phyloP scores from a whole-genome alignment of 345 rosid species.

The Ceriops tagal region DNA sequence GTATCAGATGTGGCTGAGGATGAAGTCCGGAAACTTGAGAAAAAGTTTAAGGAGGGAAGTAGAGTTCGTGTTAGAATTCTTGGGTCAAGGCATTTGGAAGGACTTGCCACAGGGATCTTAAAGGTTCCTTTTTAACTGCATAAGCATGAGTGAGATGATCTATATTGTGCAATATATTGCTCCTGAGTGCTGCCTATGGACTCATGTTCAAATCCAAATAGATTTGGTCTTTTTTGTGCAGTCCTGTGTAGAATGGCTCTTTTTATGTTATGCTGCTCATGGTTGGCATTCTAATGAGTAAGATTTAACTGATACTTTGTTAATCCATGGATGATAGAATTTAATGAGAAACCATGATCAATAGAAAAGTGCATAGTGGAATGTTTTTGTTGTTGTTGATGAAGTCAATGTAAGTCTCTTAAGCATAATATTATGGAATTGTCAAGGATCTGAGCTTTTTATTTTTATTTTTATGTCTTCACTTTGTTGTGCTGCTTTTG shows the following conservation, averaged over 20 bases:
- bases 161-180: not conserved
- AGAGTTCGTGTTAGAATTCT: constrained; percentile 80
- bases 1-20: constrained; percentile 81
- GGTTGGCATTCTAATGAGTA: no score
- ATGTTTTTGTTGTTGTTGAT: no score
- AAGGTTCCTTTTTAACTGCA: constrained; percentile 50
- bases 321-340: no score
- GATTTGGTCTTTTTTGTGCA: not conserved
- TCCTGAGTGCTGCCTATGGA: not conserved
- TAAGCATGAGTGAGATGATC: not conserved
- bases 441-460: not conserved
- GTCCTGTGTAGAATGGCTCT: not conserved
- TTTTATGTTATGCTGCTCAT: not conserved
- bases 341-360: no score
- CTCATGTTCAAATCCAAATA: not conserved
- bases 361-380: no score
- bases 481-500: constrained; percentile 19
- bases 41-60: constrained; percentile 74
- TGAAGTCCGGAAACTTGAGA: constrained; percentile 69
- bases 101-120: constrained; percentile 79
- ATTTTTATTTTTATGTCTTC: constrained; percentile 7
- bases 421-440: no score
- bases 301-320: no score
- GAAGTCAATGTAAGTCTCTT: no score
- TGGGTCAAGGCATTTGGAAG: constrained; percentile 84